Percentiles rank a stretch among this genome's conserved stretches.
These are phyloP conservation scores for Calonectria ilicicola DNA, from an alignment of 2,329 filamentous ascomycete genomes.

Conservation along the genomic window DNA sequence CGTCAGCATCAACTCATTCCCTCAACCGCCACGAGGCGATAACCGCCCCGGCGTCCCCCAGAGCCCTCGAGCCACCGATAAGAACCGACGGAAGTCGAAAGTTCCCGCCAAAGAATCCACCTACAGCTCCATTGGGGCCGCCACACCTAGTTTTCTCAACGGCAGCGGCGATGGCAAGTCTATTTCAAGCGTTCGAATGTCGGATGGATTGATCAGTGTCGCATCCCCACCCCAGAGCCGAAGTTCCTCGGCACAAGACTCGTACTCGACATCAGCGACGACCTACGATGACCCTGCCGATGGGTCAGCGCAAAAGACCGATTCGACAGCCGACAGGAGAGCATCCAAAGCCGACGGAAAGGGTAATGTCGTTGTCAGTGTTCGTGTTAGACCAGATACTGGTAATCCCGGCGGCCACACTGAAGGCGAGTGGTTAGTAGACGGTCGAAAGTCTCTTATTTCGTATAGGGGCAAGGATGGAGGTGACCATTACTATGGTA, in stretches of 20 bases:
- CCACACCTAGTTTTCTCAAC: slow-evolving; percentile 81
- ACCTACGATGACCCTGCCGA: slow-evolving; percentile 86
- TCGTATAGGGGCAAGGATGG: slow-evolving; percentile 89
- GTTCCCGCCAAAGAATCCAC: slow-evolving; percentile 64
- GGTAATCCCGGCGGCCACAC: slow-evolving; percentile 69
- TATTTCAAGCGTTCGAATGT: slow-evolving; percentile 74
- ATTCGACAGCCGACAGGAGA: slow-evolving; percentile 56
- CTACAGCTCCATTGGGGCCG: slow-evolving; percentile 59
- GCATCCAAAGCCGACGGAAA: slow-evolving; percentile 77
- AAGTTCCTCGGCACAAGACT: slow-evolving; percentile 92
- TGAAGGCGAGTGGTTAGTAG: slow-evolving; percentile 92
- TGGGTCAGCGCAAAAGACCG: slow-evolving; percentile 49
- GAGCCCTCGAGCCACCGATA: slow-evolving; percentile 68
- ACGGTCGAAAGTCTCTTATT: slow-evolving; percentile 84
- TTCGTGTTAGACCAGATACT: slow-evolving; percentile 89
- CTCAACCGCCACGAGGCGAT: slow-evolving; percentile 76
- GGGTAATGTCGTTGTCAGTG: slow-evolving; percentile 95
- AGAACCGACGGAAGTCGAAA: slow-evolving; percentile 64
- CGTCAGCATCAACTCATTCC: slow-evolving; percentile 94
- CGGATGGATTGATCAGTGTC: slow-evolving; percentile 80
- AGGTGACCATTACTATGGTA: slow-evolving; percentile 93
- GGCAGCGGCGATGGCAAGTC: slow-evolving; percentile 83
- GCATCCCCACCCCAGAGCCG: slow-evolving; percentile 89
- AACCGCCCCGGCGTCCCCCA: slow-evolving; percentile 62
- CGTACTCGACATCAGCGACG: slow-evolving; percentile 90